A percentile compares a stretch with the other conserved stretches of the same genome.
Evolutionary conservation across 73 alveolate genomes (phyloP).

Genomic region (Symbiodinium natans): DNA sequence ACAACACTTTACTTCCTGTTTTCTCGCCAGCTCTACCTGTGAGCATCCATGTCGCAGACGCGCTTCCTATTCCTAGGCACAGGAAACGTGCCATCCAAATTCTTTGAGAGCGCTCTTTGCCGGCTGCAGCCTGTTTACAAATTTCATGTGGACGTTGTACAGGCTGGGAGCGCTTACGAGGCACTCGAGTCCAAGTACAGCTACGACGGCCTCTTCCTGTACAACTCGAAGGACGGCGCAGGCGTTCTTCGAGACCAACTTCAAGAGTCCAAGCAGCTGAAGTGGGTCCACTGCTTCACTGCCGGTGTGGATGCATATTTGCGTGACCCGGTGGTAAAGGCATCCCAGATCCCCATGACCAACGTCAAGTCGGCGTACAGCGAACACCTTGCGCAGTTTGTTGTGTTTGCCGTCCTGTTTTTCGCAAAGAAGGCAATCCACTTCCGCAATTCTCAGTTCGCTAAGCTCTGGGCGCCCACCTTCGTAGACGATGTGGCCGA

Average conservation of each 20-base stretch:
- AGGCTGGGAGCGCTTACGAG: neutral
- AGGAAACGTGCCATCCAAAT: constrained; percentile 5
- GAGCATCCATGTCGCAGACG: neutral
- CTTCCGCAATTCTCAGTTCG: neutral
- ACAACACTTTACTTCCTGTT: no score
- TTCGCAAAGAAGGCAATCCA: neutral
- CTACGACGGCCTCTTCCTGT: constrained; percentile 4
- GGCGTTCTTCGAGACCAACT: neutral
- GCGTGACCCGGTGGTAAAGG: neutral
- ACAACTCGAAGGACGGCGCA: constrained; percentile 1
- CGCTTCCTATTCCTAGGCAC: neutral
- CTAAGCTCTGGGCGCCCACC: constrained; percentile 8
- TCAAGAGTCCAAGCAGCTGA: neutral
- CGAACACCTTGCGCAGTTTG: constrained; percentile 27
- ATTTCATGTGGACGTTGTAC: neutral
- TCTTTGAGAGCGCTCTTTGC: neutral
- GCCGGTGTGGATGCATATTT: neutral
- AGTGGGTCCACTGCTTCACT: constrained; percentile 4
- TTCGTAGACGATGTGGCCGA: neutral
- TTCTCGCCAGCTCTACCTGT: neutral
- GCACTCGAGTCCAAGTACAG: neutral
- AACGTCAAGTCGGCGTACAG: constrained; percentile 17
- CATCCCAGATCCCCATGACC: neutral
- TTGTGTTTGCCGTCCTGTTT: neutral
- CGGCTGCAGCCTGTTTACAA: neutral